Conservation (phyloP, 164 flowering plant genomes). For the Protea cynaroides region DNA sequence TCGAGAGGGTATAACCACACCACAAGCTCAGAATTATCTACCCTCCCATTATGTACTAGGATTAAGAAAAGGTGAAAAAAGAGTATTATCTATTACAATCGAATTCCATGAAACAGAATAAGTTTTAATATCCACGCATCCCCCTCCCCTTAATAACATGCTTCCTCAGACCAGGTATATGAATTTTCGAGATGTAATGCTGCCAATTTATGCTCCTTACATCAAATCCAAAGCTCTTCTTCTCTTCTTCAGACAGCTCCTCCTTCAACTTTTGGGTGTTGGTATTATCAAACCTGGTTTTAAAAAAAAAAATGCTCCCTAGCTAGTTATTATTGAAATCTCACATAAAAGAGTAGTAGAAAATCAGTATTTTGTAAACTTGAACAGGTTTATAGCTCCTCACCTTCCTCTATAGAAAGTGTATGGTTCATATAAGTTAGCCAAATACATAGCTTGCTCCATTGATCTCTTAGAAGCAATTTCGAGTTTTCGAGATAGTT, state of each 20-base stretch:
- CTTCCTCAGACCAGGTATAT: constrained; percentile 43
- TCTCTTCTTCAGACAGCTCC: constrained; percentile 23
- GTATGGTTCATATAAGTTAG: constrained; percentile 51
- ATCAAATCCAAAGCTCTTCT: constrained; percentile 21
- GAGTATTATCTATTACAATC: too few species aligned
- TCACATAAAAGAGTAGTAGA: background rate
- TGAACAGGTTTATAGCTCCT: background rate
- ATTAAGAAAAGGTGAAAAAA: too few species aligned
- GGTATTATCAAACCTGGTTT: constrained; percentile 54
- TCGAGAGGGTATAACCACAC: too few species aligned
- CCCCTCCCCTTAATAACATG: constrained; percentile 89
- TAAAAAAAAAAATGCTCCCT: background rate
- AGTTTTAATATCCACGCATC: background rate
- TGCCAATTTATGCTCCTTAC: constrained; percentile 23
- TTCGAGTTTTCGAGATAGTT: constrained; percentile 38
- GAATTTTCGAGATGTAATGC: constrained; percentile 23
- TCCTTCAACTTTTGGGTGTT: constrained; percentile 56
- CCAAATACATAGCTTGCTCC: constrained; percentile 77
- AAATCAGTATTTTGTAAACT: background rate
- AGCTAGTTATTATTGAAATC: background rate
- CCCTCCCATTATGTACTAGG: too few species aligned
- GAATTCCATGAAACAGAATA: too few species aligned
- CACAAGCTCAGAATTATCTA: too few species aligned
- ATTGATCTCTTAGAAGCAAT: constrained; percentile 51
- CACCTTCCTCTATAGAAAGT: constrained; percentile 59